Evolutionary conservation across 768 basidiomycete genomes (phyloP).

Genomic region (Lanmaoa pseudosensibilis): DNA sequence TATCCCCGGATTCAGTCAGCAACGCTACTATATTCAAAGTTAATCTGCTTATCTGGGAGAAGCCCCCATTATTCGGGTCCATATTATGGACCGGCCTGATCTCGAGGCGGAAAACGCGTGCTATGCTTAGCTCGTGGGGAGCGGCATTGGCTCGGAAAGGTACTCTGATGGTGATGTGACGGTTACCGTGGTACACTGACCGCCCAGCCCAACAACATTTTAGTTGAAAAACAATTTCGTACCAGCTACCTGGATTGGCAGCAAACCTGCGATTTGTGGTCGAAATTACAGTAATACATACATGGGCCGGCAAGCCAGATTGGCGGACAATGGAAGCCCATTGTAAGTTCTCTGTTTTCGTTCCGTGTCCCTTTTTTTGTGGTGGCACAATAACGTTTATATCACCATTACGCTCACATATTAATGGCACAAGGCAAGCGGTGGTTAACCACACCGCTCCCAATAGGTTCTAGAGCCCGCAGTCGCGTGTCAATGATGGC

Average conservation of each 20-base stretch:
- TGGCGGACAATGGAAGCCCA: neutral
- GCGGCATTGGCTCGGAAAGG: neutral
- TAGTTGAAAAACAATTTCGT: too few species aligned
- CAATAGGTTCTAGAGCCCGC: neutral
- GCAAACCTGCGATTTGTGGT: conserved; percentile 17
- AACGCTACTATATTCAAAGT: too few species aligned
- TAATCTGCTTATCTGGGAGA: too few species aligned
- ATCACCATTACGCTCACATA: conserved; percentile 1
- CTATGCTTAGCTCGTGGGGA: neutral
- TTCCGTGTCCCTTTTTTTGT: neutral
- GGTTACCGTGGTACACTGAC: conserved; percentile 22
- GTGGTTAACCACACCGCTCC: neutral
- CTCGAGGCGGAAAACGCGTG: neutral
- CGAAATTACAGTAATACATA: too few species aligned
- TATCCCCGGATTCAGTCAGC: too few species aligned
- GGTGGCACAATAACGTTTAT: conserved; percentile 10
- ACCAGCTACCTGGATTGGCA: conserved; percentile 38
- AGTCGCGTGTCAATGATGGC: conserved; percentile 1
- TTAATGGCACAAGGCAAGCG: conserved; percentile 18
- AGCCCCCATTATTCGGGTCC: neutral
- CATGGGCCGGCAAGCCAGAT: neutral
- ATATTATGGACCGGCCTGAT: neutral
- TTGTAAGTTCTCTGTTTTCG: neutral
- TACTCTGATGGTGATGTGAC: conserved; percentile 15
- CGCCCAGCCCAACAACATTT: conserved; percentile 3